These are phyloP conservation scores for Funneliformis caledonium DNA, from an alignment of 371 early-diverging fungal species.

Conservation along the genomic window DNA sequence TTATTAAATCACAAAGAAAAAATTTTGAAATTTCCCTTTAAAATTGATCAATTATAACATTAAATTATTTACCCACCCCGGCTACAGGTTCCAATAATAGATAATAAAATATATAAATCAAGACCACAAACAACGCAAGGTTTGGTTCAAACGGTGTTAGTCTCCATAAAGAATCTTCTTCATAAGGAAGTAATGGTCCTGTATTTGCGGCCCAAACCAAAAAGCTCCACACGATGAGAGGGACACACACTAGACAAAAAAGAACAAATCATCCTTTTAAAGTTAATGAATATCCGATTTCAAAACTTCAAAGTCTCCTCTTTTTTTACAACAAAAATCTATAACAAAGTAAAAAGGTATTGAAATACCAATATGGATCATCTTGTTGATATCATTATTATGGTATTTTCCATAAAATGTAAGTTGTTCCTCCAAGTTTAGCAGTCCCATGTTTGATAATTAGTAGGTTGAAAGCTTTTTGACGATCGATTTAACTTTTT, in stretches of 20 bases:
- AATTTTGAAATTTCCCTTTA: too few relatives aligned
- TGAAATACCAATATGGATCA: constrained; percentile 72
- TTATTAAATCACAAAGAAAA: too few relatives aligned
- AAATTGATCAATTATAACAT: too few relatives aligned
- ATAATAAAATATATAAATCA: constrained; percentile 75
- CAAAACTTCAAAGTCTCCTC: too few relatives aligned
- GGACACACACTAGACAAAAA: constrained; percentile 72
- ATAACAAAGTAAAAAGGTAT: neutral
- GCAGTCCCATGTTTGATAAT: neutral
- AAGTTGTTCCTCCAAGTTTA: constrained; percentile 70
- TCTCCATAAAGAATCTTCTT: constrained; percentile 37
- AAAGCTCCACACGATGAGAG: constrained; percentile 84
- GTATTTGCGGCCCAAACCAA: constrained; percentile 65
- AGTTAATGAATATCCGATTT: neutral
- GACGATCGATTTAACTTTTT: too few relatives aligned
- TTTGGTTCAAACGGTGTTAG: constrained; percentile 33
- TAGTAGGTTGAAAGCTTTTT: too few relatives aligned
- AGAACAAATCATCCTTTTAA: neutral
- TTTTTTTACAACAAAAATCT: neutral
- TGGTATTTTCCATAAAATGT: constrained; percentile 82
- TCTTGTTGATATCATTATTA: constrained; percentile 75
- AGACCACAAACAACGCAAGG: constrained; percentile 39
- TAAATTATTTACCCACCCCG: constrained; percentile 53
- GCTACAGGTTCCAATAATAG: constrained; percentile 79
- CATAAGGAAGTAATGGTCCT: constrained; percentile 55